phyloP scores from a whole-genome alignment of 164 flowering plant species.

The Aristolochia contorta region DNA sequence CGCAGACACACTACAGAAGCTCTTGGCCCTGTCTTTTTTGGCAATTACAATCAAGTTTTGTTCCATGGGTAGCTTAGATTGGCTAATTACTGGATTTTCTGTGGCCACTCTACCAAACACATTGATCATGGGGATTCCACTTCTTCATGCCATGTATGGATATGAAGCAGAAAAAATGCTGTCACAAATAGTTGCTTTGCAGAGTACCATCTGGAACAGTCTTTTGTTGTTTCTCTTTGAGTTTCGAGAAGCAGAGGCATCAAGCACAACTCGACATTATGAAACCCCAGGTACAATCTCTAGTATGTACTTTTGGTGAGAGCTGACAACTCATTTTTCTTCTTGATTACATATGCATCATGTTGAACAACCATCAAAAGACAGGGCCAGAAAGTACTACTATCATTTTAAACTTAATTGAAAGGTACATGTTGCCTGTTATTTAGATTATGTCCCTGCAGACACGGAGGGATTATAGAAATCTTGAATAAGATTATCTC shows the following conservation, averaged over 20 bases:
- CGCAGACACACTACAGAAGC: slow-evolving; percentile 56
- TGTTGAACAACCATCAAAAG: neutral
- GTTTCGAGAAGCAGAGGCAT: slow-evolving; percentile 35
- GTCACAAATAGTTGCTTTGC: slow-evolving; percentile 62
- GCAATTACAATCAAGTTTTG: slow-evolving; percentile 25
- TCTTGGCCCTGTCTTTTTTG: slow-evolving; percentile 33
- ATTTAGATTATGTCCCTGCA: slow-evolving; percentile 1
- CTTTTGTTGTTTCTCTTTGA: slow-evolving; percentile 62
- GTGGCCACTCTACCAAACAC: slow-evolving; percentile 71
- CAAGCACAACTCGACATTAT: slow-evolving; percentile 14
- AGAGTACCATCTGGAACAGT: slow-evolving; percentile 70
- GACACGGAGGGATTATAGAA: neutral
- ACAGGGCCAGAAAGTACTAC: neutral
- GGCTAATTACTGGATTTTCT: slow-evolving; percentile 65
- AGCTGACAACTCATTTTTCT: no score
- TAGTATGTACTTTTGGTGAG: neutral
- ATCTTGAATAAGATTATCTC: no score
- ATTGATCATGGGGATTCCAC: slow-evolving; percentile 73
- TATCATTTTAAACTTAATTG: neutral
- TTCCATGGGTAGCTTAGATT: slow-evolving; percentile 32
- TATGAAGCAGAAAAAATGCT: slow-evolving; percentile 39
- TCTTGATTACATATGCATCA: neutral
- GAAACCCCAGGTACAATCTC: slow-evolving; percentile 34
- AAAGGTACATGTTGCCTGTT: neutral
- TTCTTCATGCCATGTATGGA: slow-evolving; percentile 68